Base-by-base conservation (phyloP, 306 rosid genomes). In the Leucaena leucocephala region DNA sequence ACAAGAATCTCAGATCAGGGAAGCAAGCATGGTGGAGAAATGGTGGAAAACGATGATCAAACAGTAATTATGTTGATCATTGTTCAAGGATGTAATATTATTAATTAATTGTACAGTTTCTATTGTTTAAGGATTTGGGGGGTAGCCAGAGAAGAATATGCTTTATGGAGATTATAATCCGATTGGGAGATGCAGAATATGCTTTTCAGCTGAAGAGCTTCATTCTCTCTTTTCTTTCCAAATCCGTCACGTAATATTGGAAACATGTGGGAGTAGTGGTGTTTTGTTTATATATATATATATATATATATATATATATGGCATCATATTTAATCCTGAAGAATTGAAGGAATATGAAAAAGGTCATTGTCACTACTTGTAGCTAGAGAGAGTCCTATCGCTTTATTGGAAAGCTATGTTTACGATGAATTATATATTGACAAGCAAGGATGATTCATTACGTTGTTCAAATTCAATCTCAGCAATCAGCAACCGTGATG, bases 91-190 rank as follows among this genome's bases (percentile, higher is more conserved):
- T 54, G 27, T 6, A 52, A 6, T 17, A 40, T 40, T 27, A 27
- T 27, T 27, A 27, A 27, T 27, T 40, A 38, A 50, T 50, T 50
- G 59, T 54, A 54, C 22, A 52, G 22, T 52, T 52, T 52, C 3
- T 54, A 57, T 74, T 61, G 71, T 1, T 50, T 73, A 68, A 69
- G 68, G 49, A 33, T n/a, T n/a, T 15, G 52, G 16, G 7, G 68
- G 64, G 81, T 61, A 68, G 3, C 35, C 50, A 35, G 14, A 69
- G 78, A 71, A 49, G 87, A 84, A 86, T 86, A 83, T 86, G 87
- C 87, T 74, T 22, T 48, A 48, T 49, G 8, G 55, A n/a, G 49
- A 66, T 39, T n/a, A 16, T 65, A 2, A 39, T 36, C 19, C 68
- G 64, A 55, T 83, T 40, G 81, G 16, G 68, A 49, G 7, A 8